These are phyloP conservation scores for Talaromyces stipitatus DNA, from an alignment of 495 filamentous ascomycete genomes.

Conservation along the genomic window DNA sequence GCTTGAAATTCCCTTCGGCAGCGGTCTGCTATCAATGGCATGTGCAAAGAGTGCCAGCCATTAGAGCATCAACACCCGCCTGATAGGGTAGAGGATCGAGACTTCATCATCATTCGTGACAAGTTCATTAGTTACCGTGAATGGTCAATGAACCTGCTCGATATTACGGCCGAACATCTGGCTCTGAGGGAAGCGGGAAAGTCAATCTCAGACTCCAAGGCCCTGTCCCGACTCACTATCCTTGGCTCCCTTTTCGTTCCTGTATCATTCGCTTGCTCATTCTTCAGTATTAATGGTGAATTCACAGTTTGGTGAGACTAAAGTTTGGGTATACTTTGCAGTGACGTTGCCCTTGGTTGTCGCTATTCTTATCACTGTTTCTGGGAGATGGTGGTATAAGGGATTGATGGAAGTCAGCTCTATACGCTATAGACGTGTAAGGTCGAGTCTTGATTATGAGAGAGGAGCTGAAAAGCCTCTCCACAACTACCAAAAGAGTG, in stretches of 20 bases:
- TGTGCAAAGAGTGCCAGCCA: no score
- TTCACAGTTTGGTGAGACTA: not conserved
- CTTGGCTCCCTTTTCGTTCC: not conserved
- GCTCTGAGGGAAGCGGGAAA: not conserved
- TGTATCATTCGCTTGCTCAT: not conserved
- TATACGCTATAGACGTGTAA: not conserved
- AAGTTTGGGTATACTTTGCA: constrained; percentile 1
- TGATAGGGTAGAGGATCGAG: not conserved
- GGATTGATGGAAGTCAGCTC: not conserved
- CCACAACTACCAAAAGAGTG: not conserved
- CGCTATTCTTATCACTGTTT: not conserved
- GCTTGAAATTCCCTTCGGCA: no score
- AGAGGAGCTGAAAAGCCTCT: not conserved
- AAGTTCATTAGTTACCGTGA: not conserved
- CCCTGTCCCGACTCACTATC: not conserved
- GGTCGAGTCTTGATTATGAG: not conserved
- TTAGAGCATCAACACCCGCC: no score
- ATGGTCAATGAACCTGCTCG: not conserved
- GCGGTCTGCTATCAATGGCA: no score
- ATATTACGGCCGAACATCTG: not conserved
- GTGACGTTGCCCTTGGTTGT: not conserved
- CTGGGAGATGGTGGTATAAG: not conserved
- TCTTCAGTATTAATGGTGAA: not conserved
- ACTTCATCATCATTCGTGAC: constrained; percentile 1
- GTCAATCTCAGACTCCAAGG: not conserved